Evolutionary conservation across 1,284 basidiomycete species (phyloP).

Genomic region (Cystobasidium slooffiae): DNA sequence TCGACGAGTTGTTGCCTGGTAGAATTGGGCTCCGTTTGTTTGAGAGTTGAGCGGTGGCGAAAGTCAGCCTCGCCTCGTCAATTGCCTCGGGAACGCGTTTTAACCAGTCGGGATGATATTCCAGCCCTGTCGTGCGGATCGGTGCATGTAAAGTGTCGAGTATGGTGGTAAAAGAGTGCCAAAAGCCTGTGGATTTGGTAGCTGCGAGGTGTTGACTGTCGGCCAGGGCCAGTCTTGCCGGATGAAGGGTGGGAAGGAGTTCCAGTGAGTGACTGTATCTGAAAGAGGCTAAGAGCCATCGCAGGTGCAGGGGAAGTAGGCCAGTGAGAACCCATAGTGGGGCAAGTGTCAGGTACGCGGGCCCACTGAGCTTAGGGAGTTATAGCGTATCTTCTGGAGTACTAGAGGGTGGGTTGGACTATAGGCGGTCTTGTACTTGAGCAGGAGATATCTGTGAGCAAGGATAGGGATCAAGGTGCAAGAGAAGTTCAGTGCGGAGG

Average conservation of each 20-base stretch:
- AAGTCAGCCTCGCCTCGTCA: neutral
- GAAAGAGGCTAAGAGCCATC: neutral
- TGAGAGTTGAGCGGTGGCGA: constrained; percentile 4
- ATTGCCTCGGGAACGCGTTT: constrained; percentile 1
- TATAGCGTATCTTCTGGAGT: neutral
- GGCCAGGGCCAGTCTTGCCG: neutral
- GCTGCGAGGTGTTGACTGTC: neutral
- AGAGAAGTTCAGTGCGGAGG: neutral
- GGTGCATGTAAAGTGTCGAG: neutral
- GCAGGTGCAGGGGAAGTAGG: neutral
- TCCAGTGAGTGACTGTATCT: neutral
- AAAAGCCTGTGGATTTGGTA: neutral
- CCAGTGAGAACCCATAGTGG: constrained; percentile 10
- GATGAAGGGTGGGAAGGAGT: neutral
- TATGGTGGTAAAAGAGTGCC: neutral
- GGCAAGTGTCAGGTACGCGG: neutral
- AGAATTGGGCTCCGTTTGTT: constrained; percentile 3
- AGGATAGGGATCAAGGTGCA: neutral
- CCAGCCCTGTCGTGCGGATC: neutral
- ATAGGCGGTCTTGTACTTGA: constrained; percentile 1
- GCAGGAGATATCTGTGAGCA: neutral
- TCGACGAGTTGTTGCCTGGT: neutral
- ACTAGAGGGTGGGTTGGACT: neutral
- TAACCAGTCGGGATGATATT: neutral
- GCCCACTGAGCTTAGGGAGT: constrained; percentile 6